A percentile compares a stretch with the other conserved stretches of the same genome.
These are phyloP conservation scores for Amanita pseudoporphyria DNA, from an alignment of 768 basidiomycete genomes.

Conservation along the genomic window DNA sequence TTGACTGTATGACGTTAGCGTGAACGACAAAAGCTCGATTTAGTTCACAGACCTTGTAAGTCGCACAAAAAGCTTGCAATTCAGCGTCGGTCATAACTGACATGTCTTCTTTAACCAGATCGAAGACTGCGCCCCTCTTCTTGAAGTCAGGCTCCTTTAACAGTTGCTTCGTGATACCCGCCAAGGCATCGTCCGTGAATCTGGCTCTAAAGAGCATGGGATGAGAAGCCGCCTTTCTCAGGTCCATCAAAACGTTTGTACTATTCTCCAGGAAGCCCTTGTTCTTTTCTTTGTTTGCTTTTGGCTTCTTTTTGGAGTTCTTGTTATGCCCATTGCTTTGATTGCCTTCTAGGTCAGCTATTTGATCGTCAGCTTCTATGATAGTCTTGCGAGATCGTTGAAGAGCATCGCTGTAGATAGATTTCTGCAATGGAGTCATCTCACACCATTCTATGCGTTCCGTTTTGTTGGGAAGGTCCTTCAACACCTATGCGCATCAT, in stretches of 20 bases:
- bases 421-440: constrained; percentile 74
- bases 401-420: constrained; percentile 80
- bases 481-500: constrained; percentile 55
- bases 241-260: constrained; percentile 93
- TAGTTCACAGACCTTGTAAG: constrained; percentile 61
- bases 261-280: constrained; percentile 73
- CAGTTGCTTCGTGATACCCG: constrained; percentile 68
- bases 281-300: constrained; percentile 40
- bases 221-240: constrained; percentile 93
- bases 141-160: constrained; percentile 90
- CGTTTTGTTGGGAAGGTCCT: constrained; percentile 86
- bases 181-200: constrained; percentile 71
- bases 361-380: constrained; percentile 33
- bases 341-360: constrained; percentile 13
- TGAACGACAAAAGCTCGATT: background rate
- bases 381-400: constrained; percentile 79
- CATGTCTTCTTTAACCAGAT: constrained; percentile 95
- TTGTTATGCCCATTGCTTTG: constrained; percentile 17
- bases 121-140: constrained; percentile 67
- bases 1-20: constrained; percentile 35
- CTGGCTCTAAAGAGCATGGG: constrained; percentile 89
- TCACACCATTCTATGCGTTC: constrained; percentile 95
- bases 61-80: constrained; percentile 75
- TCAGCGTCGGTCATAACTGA: constrained; percentile 98
- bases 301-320: constrained; percentile 35